A percentile compares a stretch with the other conserved stretches of the same genome.
Evolutionary conservation across 805 yeast species (phyloP).

Genomic region (Teunomyces panamensis): DNA sequence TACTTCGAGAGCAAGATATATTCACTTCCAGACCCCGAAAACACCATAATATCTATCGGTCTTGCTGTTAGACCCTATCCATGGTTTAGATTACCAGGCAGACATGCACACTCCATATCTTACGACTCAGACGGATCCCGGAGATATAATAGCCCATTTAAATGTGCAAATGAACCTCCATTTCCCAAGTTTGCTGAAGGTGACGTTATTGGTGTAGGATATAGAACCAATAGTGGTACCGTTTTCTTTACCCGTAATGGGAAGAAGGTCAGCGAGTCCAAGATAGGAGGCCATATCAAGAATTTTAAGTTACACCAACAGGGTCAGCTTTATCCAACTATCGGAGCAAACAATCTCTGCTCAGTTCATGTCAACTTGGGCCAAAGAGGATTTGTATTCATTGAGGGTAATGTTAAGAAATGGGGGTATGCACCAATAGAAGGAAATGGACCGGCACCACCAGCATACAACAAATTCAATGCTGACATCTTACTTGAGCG

Average conservation of each 20-base stretch:
- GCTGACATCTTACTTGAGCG: constrained; percentile 76
- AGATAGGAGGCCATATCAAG: constrained; percentile 73
- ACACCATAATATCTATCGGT: constrained; percentile 68
- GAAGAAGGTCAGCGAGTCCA: constrained; percentile 77
- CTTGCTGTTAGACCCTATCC: constrained; percentile 88
- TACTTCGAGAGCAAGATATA: constrained; percentile 87
- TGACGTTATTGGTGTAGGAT: constrained; percentile 92
- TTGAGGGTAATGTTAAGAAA: constrained; percentile 89
- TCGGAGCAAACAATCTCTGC: constrained; percentile 83
- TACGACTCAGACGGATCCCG: constrained; percentile 85
- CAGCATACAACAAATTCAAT: constrained; percentile 78
- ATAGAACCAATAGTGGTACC: constrained; percentile 76
- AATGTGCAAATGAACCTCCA: constrained; percentile 41
- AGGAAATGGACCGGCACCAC: constrained; percentile 90
- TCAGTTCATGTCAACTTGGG: constrained; percentile 88
- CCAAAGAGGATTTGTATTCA: constrained; percentile 82
- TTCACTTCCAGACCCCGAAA: constrained; percentile 57
- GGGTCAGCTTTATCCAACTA: constrained; percentile 72
- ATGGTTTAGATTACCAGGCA: constrained; percentile 87
- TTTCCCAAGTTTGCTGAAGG: constrained; percentile 70
- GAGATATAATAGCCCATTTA: constrained; percentile 75
- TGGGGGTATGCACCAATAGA: constrained; percentile 94
- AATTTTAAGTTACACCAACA: constrained; percentile 54
- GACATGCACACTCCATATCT: constrained; percentile 79
- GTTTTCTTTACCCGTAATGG: constrained; percentile 95